Conservation (phyloP, 1,139 yeast species). For the Yamadazyma jaroonii region DNA sequence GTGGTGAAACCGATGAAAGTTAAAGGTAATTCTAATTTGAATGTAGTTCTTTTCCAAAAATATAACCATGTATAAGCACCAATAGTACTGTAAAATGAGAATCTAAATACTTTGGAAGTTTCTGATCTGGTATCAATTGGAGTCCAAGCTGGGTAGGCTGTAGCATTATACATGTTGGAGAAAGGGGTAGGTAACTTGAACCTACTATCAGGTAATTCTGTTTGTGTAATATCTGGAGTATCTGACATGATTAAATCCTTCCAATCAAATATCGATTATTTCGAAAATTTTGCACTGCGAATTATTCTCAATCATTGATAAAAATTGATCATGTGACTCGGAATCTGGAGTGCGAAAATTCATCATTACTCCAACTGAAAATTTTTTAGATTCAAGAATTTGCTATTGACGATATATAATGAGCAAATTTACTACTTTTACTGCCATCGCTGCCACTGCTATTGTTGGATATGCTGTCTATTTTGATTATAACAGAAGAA, state of each 20-base stretch:
- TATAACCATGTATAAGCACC: conserved; percentile 51
- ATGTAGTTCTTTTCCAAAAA: conserved; percentile 47
- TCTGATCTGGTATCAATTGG: conserved; percentile 46
- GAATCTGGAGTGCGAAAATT: not conserved
- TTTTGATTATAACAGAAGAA: conserved; percentile 91
- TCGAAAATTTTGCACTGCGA: conserved; percentile 3
- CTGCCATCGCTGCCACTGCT: conserved; percentile 55
- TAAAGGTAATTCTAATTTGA: conserved; percentile 41
- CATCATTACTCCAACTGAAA: not conserved
- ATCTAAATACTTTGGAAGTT: conserved; percentile 38
- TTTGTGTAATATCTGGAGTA: conserved; percentile 2
- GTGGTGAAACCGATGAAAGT: conserved; percentile 42
- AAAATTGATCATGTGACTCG: not conserved
- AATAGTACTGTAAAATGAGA: conserved; percentile 44
- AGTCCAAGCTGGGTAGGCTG: conserved; percentile 44
- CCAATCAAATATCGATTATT: conserved; percentile 13
- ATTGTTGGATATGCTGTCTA: conserved; percentile 75
- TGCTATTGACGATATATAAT: conserved; percentile 14
- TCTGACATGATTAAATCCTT: conserved; percentile 9
- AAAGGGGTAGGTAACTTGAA: conserved; percentile 45
- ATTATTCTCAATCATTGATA: not conserved
- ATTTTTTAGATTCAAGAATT: conserved; percentile 1
- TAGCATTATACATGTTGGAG: conserved; percentile 36
- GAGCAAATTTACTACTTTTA: conserved; percentile 45
- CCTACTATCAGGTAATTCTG: conserved; percentile 33